Evolutionary conservation across 164 flowering plant genomes (phyloP).

Genomic region (Vitis labrusca): DNA sequence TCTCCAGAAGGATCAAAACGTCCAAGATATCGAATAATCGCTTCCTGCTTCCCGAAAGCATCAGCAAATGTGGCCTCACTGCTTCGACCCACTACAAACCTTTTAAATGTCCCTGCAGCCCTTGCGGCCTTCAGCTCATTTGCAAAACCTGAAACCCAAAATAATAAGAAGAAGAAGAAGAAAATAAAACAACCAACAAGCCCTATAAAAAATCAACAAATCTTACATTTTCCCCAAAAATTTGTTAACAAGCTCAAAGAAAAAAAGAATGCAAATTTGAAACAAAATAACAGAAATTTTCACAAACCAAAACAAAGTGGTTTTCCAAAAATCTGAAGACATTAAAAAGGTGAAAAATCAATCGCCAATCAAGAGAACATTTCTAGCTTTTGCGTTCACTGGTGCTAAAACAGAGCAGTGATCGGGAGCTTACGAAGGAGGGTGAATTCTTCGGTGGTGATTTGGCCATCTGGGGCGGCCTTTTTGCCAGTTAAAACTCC

Average conservation of each 20-base stretch:
- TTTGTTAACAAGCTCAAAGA: too few relatives aligned
- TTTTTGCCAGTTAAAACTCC: constrained; percentile 81
- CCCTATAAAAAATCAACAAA: background rate
- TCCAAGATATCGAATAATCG: constrained; percentile 75
- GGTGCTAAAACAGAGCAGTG: background rate
- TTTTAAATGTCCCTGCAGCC: constrained; percentile 61
- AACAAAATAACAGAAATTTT: too few relatives aligned
- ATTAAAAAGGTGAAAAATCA: too few relatives aligned
- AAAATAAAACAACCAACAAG: background rate
- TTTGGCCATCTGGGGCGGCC: constrained; percentile 33
- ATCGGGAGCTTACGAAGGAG: constrained; percentile 52
- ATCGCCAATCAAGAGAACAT: too few relatives aligned
- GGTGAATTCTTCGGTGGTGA: constrained; percentile 57
- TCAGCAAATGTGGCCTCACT: constrained; percentile 79
- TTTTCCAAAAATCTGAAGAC: too few relatives aligned
- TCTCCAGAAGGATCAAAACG: constrained; percentile 79
- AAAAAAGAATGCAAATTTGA: too few relatives aligned
- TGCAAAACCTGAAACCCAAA: constrained; percentile 58
- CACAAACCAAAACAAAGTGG: too few relatives aligned
- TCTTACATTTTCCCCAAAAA: too few relatives aligned
- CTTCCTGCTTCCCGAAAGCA: constrained; percentile 90
- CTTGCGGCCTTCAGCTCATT: constrained; percentile 73
- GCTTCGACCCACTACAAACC: constrained; percentile 79
- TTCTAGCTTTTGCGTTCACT: too few relatives aligned
- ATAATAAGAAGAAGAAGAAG: background rate